These are phyloP conservation scores for Nothophoma quercina DNA, from an alignment of 2,329 filamentous ascomycete species.

Conservation along the genomic window DNA sequence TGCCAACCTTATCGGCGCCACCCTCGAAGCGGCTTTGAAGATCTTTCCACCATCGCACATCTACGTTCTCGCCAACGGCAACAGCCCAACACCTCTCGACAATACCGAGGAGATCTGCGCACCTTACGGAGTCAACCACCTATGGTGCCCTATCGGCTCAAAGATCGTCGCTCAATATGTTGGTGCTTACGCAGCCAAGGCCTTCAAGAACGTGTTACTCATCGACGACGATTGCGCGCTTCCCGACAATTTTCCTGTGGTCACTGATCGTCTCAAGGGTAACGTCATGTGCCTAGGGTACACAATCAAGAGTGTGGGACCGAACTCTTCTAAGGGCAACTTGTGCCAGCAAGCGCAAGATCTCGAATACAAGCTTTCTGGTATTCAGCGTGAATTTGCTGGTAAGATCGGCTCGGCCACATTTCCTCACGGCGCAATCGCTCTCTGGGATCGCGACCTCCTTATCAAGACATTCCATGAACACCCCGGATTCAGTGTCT, in stretches of 20 bases:
- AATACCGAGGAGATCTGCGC: conserved; percentile 57
- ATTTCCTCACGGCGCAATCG: conserved; percentile 61
- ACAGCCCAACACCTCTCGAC: conserved; percentile 56
- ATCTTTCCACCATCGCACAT: conserved; percentile 57
- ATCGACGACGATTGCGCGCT: conserved; percentile 61
- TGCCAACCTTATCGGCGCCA: conserved; percentile 51
- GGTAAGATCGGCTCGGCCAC: conserved; percentile 57
- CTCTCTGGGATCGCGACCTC: conserved; percentile 58
- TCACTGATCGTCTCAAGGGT: conserved; percentile 53
- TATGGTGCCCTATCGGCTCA: conserved; percentile 59
- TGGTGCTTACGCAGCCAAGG: conserved; percentile 55
- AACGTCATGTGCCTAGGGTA: conserved; percentile 57
- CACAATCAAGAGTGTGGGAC: conserved; percentile 37
- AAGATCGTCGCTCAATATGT: conserved; percentile 61
- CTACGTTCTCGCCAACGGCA: conserved; percentile 60
- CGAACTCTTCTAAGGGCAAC: conserved; percentile 34
- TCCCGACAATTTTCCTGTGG: conserved; percentile 58
- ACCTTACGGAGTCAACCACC: conserved; percentile 56
- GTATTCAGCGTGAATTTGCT: conserved; percentile 55
- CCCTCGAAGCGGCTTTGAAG: conserved; percentile 55
- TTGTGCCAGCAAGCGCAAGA: conserved; percentile 55
- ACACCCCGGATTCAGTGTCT: conserved; percentile 60
- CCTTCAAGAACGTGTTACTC: conserved; percentile 56
- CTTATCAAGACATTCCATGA: conserved; percentile 56
- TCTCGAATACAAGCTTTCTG: conserved; percentile 61